phyloP scores from a whole-genome alignment of 306 rosid species.

The Cucumis melo region DNA sequence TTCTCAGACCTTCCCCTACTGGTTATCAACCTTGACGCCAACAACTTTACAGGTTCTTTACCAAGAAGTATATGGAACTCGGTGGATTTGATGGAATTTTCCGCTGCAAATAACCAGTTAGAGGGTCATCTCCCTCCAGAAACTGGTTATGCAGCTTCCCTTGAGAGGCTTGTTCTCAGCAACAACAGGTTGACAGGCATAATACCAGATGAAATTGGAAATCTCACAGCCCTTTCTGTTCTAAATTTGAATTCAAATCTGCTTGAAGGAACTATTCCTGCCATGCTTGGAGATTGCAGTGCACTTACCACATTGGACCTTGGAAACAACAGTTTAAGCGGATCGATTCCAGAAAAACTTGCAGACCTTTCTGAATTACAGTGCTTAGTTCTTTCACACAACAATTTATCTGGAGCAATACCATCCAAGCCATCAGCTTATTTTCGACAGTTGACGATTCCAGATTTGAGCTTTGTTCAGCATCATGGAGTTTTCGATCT shows the following conservation, averaged over 20 bases:
- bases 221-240: constrained; percentile 52
- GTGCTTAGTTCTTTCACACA: constrained; percentile 87
- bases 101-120: constrained; percentile 68
- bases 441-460: constrained; percentile 58
- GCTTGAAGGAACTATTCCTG: constrained; percentile 65
- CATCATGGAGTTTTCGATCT: constrained; percentile 87
- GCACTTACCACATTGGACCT: constrained; percentile 73
- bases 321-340: constrained; percentile 59
- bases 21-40: constrained; percentile 67
- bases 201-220: constrained; percentile 66
- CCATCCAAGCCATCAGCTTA: constrained; percentile 51
- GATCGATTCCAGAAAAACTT: constrained; percentile 57
- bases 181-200: constrained; percentile 53
- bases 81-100: constrained; percentile 53
- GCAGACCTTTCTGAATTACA: constrained; percentile 51
- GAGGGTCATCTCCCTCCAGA: constrained; percentile 58
- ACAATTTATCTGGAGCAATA: constrained; percentile 68
- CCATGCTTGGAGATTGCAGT: constrained; percentile 46
- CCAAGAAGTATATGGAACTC: constrained; percentile 57
- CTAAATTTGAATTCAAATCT: constrained; percentile 66
- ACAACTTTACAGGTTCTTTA: constrained; percentile 64
- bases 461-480: constrained; percentile 81
- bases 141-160: constrained; percentile 49
- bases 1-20: constrained; percentile 69
- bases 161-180: constrained; percentile 64